These are phyloP conservation scores for Colletotrichum liaoningense DNA, from an alignment of 2,329 filamentous ascomycete species.

Conservation along the genomic window DNA sequence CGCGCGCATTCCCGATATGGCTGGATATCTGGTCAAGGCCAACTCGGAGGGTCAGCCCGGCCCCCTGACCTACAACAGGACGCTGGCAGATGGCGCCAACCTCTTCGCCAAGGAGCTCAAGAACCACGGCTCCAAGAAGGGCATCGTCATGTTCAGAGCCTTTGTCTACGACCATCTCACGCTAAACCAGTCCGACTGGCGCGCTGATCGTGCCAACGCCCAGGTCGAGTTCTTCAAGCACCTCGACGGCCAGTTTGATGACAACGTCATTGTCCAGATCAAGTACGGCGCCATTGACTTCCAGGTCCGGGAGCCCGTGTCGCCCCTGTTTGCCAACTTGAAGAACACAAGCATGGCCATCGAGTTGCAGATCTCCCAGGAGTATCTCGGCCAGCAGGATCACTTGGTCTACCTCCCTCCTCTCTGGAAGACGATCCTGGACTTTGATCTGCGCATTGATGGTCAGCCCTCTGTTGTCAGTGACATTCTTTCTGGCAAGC, in stretches of 20 bases:
- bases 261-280: conserved; percentile 79
- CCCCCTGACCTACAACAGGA: conserved; percentile 76
- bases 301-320: conserved; percentile 75
- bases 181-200: conserved; percentile 68
- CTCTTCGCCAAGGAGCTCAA: conserved; percentile 71
- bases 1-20: conserved; percentile 71
- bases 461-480: conserved; percentile 64
- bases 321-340: conserved; percentile 70
- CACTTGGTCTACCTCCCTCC: conserved; percentile 77
- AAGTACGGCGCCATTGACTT: conserved; percentile 83
- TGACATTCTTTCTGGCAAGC: conserved; percentile 70
- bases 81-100: conserved; percentile 75
- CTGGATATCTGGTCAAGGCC: conserved; percentile 77
- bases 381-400: conserved; percentile 78
- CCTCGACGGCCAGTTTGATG: conserved; percentile 74
- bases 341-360: conserved; percentile 61
- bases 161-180: conserved; percentile 72
- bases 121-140: conserved; percentile 59
- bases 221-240: conserved; percentile 74
- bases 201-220: conserved; percentile 75
- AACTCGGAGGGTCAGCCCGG: conserved; percentile 80
- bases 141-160: conserved; percentile 76
- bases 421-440: conserved; percentile 75
- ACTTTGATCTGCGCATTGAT: conserved; percentile 75
- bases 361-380: conserved; percentile 75